Percentiles rank a stretch among this genome's conserved stretches.
Conservation (phyloP, 345 rosid genomes). For the Citrus cavaleriei region DNA sequence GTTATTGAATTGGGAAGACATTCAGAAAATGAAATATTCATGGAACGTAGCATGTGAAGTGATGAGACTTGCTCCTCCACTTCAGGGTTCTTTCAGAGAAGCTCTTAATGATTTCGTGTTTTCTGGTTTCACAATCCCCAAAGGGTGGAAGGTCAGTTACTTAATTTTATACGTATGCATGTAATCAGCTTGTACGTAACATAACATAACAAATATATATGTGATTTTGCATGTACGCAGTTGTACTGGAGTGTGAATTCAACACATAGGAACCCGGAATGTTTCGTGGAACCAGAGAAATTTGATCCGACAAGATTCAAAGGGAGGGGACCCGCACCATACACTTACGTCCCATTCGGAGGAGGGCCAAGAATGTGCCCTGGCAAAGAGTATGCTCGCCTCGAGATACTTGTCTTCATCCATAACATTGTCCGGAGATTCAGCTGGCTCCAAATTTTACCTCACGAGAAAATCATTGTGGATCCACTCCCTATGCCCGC, state of each 20-base stretch:
- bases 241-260: conserved; percentile 19
- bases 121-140: conserved; percentile 19
- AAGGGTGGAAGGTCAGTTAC: conserved; percentile 16
- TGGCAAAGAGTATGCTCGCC: conserved; percentile 22
- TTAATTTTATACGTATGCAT: too few relatives aligned
- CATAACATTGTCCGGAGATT: conserved; percentile 16
- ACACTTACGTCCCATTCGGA: conserved; percentile 21
- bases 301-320: conserved; percentile 22
- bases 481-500: conserved; percentile 27
- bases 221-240: neutral
- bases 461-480: conserved; percentile 20
- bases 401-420: conserved; percentile 24
- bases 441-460: conserved; percentile 15
- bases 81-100: conserved; percentile 24
- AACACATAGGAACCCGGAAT: conserved; percentile 22
- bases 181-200: neutral
- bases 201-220: too few relatives aligned
- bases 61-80: conserved; percentile 22
- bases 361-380: conserved; percentile 31
- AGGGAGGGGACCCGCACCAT: conserved; percentile 23
- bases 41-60: conserved; percentile 29
- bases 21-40: conserved; percentile 23
- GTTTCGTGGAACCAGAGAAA: conserved; percentile 18
- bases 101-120: conserved; percentile 14
- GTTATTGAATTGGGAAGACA: conserved; percentile 19